Base-by-base conservation (phyloP, 345 rosid species). In the Arabis alpina region DNA sequence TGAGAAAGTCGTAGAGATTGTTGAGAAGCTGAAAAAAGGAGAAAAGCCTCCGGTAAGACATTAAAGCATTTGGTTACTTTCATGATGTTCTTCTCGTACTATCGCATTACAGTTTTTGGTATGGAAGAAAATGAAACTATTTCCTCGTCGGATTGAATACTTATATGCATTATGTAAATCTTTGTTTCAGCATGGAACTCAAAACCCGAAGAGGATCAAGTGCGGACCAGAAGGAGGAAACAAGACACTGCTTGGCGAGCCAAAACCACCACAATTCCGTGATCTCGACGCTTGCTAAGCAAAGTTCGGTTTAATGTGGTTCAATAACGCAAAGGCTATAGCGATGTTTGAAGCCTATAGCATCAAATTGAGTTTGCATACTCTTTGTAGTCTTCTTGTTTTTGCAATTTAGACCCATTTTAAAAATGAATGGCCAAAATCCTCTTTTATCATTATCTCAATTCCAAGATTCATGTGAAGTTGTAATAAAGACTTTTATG, bases 141-240 rank as follows among this genome's bases (percentile, higher is more conserved):
- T 53, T 50, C 58, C 4, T 50, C 23, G 11, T 48, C 3, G 0
- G 60, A 52, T 36, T 49, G n/a, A 6, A 6, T 41, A 7, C 4
- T 23, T 15, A 3, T 5, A 34, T 8, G 36, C 28, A 37, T 39
- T 1, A 47, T 55, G 39, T 40, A 6, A 19, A 70, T 36, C 1
- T 50, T 57, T 56, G 36, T 73, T 52, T 24, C 86, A 95, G 99
- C 92, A 68, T 52, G 98, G 98, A 71, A 92, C 99, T 27, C 98
- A 95, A 76, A 92, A 95, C 66, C 88, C 97, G 0, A 81, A 90
- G 41, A 89, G 99, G 53, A 82, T 84, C n/a, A 92, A 15, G 76
- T 51, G 83, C 67, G 99, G 97, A 71, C 99, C 99, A 60, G 98
- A 86, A 81, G 99, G 99, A 73, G 99, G 98, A 61, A 90, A 88